Evolutionary conservation across 805 yeast species (phyloP).

Genomic region (Myxozyma lipomycoides): DNA sequence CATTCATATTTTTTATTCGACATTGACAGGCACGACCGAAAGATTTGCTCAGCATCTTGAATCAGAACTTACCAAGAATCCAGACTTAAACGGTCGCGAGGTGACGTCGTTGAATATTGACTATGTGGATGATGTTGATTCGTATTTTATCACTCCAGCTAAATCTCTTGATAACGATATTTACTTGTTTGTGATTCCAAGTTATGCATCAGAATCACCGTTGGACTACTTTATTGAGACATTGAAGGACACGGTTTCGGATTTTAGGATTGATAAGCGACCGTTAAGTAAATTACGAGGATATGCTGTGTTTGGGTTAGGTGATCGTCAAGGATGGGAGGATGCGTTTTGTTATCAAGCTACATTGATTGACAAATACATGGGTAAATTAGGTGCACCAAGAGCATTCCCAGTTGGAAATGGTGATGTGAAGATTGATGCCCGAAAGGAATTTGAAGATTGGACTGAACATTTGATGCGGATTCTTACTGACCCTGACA

Average conservation of each 20-base stretch:
- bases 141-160: conserved; percentile 66
- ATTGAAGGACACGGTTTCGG: conserved; percentile 73
- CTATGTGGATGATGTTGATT: conserved; percentile 79
- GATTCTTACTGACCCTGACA: conserved; percentile 57
- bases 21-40: conserved; percentile 79
- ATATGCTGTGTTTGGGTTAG: conserved; percentile 80
- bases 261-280: conserved; percentile 78
- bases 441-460: conserved; percentile 57
- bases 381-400: conserved; percentile 81
- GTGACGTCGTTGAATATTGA: conserved; percentile 63
- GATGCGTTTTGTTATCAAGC: conserved; percentile 86
- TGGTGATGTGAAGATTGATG: conserved; percentile 64
- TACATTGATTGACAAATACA: conserved; percentile 61
- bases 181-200: conserved; percentile 75
- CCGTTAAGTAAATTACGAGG: conserved; percentile 71
- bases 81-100: conserved; percentile 28
- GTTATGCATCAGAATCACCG: conserved; percentile 90
- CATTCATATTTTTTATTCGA: conserved; percentile 64
- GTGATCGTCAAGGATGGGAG: conserved; percentile 84
- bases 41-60: conserved; percentile 57
- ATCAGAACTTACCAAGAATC: conserved; percentile 37
- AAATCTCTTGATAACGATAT: conserved; percentile 37
- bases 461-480: conserved; percentile 63
- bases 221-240: conserved; percentile 81
- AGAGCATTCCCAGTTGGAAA: conserved; percentile 79